phyloP scores from a whole-genome alignment of 441 rosid genomes.

The Syzygium malaccense region DNA sequence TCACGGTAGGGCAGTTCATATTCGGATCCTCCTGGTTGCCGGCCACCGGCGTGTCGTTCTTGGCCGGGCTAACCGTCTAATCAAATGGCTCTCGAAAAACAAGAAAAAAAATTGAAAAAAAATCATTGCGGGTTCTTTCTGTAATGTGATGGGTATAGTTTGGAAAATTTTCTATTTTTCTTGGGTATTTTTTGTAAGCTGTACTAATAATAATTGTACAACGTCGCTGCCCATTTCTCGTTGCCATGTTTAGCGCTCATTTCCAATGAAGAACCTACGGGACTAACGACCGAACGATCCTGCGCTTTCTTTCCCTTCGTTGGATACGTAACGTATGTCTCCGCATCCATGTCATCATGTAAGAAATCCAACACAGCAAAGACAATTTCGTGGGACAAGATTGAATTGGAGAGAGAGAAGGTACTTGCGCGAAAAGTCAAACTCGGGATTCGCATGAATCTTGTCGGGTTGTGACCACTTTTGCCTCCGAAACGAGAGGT shows the following conservation, averaged over 20 bases:
- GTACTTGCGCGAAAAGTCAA: background rate
- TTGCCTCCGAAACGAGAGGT: background rate
- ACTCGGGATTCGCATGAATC: background rate
- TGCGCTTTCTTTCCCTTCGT: background rate
- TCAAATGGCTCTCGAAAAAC: background rate
- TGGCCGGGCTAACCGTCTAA: constrained; percentile 8
- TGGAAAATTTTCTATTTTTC: background rate
- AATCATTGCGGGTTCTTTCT: background rate
- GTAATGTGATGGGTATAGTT: background rate
- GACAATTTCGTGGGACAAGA: background rate
- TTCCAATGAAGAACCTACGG: background rate
- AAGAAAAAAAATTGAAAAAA: background rate
- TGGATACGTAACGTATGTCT: background rate
- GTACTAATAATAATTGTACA: background rate
- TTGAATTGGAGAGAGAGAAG: background rate
- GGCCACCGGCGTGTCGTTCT: constrained; percentile 11
- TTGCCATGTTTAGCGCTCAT: background rate
- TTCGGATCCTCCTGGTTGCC: constrained; percentile 14
- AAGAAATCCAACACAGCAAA: background rate
- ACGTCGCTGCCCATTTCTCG: background rate
- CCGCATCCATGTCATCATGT: background rate
- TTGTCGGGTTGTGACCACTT: background rate
- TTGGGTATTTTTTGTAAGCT: background rate
- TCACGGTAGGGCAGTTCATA: constrained; percentile 13
- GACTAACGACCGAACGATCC: background rate